Evolutionary conservation across 2,329 filamentous ascomycete species (phyloP), one percentile per base, ranked within the genome.

Genomic region (Cercospora sojina): DNA sequence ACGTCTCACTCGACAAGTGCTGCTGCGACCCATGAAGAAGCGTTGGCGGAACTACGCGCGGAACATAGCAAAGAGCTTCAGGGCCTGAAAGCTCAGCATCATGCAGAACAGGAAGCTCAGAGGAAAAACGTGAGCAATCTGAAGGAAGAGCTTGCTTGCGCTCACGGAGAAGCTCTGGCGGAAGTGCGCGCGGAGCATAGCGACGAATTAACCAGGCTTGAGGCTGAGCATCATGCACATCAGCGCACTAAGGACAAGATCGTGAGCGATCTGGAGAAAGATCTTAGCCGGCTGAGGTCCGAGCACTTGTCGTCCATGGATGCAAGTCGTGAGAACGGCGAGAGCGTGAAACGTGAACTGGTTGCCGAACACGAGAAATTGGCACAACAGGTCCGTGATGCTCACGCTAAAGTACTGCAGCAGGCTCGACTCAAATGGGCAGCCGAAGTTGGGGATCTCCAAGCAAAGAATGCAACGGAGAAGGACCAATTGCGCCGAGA

Each of bases 401-500:
- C 12, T 12, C 64, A 69, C 27, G 31, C 59, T n/a, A 35, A 59
- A n/a, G 57, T 64, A n/a, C 51, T 67, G 27, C 61, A 69, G 31
- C 64, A 65, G 20, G 4, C 64, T 59, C 55, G 61, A 55, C 55
- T 61, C 10, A 60, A 69, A 20, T 41, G 69, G 32, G 62, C 69
- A 12, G 32, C 57, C 35, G 67, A 70, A 29, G 62, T n/a, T 31
- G 60, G 69, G 38, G 51, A 63, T 7, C 18, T 67, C 5, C 56
- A 41, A n/a, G n/a, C 57, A 5, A 38, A 51, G 25, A 53, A 16
- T 29, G 49, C 35, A 35, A 32, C 27, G 27, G 67, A 66, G 23
- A 59, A 67, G 12, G 62, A 60, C 32, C 51, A 53, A 20, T 31
- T 68, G 18, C 66, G 64, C 12, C 59, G 51, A 31, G 35, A 66